Percentiles rank a stretch among this genome's conserved stretches.
phyloP scores from a whole-genome alignment of 257 asterid genomes.

The Rehmannia glutinosa region DNA sequence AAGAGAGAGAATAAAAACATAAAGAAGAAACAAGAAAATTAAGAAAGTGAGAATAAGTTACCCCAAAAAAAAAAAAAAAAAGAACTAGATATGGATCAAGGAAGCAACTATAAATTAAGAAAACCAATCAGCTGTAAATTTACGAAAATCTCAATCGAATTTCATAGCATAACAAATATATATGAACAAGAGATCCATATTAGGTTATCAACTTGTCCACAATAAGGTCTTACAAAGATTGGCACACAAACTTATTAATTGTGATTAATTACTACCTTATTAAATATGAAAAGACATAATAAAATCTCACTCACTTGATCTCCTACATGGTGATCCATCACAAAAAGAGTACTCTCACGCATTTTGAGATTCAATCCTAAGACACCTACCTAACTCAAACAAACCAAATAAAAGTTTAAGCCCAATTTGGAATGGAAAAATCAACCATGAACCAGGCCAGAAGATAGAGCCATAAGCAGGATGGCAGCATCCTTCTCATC shows the following conservation, averaged over 20 bases:
- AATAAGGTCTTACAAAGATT: conserved; percentile 26
- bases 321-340: conserved; percentile 13
- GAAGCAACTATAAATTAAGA: background rate
- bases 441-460: conserved; percentile 79
- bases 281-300: background rate
- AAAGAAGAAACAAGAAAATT: too few species aligned
- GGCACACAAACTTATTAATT: conserved; percentile 40
- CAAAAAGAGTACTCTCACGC: background rate
- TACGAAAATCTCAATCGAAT: too few species aligned
- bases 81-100: background rate
- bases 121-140: background rate
- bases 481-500: conserved; percentile 97
- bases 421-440: background rate
- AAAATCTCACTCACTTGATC: conserved; percentile 27
- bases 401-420: conserved; percentile 1
- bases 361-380: conserved; percentile 15
- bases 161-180: too few species aligned
- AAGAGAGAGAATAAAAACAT: too few species aligned
- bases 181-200: conserved; percentile 24
- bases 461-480: conserved; percentile 86
- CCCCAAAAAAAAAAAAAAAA: background rate
- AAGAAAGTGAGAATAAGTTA: too few species aligned
- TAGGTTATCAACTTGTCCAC: conserved; percentile 30
- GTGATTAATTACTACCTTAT: too few species aligned
- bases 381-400: background rate